phyloP scores from a whole-genome alignment of 768 basidiomycete genomes.

The Melanogaster broomeanus region DNA sequence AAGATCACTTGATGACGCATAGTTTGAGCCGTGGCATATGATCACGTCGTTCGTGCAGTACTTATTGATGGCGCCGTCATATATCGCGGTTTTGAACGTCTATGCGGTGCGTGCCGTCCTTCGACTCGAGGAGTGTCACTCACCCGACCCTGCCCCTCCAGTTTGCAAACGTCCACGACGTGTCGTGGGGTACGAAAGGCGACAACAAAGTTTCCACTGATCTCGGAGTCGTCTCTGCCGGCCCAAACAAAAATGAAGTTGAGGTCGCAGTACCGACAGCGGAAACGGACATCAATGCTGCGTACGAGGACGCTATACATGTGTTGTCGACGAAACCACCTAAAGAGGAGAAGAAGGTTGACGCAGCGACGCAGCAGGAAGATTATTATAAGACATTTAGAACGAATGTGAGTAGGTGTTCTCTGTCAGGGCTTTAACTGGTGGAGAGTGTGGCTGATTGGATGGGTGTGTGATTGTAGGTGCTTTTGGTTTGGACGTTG shows the following conservation, averaged over 20 bases:
- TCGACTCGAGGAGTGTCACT: background rate
- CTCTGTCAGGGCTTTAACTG: background rate
- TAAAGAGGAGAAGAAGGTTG: conserved; percentile 64
- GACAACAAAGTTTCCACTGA: conserved; percentile 86
- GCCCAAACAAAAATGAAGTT: conserved; percentile 71
- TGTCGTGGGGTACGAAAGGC: conserved; percentile 96
- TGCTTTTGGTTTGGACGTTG: conserved; percentile 86
- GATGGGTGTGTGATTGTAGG: conserved; percentile 38
- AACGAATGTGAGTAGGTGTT: conserved; percentile 63
- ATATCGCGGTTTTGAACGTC: conserved; percentile 91
- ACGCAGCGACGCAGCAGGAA: conserved; percentile 66
- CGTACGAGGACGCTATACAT: conserved; percentile 90
- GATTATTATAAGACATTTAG: conserved; percentile 89
- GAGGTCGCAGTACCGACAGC: conserved; percentile 85
- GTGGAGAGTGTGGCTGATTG: conserved; percentile 11
- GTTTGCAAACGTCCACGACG: conserved; percentile 89
- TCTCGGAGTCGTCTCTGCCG: conserved; percentile 75
- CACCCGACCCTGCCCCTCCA: conserved; percentile 22
- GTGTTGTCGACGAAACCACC: conserved; percentile 78
- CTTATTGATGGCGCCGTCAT: conserved; percentile 88
- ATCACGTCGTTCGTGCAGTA: conserved; percentile 96
- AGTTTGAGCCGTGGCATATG: conserved; percentile 99
- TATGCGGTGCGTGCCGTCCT: conserved; percentile 55
- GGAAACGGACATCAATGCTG: conserved; percentile 85
- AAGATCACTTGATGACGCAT: conserved; percentile 4